These are phyloP conservation scores for Quercus berberidifolia DNA, from an alignment of 306 rosid genomes.

Conservation along the genomic window DNA sequence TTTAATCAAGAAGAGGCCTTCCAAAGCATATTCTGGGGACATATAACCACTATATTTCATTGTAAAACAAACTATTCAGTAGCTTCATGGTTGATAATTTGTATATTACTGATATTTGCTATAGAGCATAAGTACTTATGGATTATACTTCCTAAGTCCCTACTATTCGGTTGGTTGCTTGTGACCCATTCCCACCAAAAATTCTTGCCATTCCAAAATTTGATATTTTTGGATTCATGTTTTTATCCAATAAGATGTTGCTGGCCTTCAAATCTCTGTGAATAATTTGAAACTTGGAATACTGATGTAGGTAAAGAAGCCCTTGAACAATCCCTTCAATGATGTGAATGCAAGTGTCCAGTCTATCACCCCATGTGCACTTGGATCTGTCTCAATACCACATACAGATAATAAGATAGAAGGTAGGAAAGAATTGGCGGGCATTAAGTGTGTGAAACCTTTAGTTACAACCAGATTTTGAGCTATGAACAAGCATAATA, in stretches of 20 bases:
- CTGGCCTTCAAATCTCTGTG: conserved; percentile 48
- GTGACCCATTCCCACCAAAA: conserved; percentile 35
- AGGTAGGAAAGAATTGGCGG: too few relatives aligned
- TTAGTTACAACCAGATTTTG: too few relatives aligned
- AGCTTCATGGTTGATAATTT: background rate
- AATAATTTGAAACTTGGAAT: conserved; percentile 22
- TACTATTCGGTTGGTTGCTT: conserved; percentile 40
- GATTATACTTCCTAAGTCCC: conserved; percentile 48
- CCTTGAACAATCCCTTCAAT: conserved; percentile 24
- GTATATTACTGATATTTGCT: too few relatives aligned
- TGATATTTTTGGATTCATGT: conserved; percentile 55
- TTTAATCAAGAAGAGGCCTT: conserved; percentile 24
- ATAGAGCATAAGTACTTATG: too few relatives aligned
- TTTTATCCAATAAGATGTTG: conserved; percentile 41
- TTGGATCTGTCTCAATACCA: conserved; percentile 3
- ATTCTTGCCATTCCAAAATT: conserved; percentile 55
- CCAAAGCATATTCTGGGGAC: conserved; percentile 30
- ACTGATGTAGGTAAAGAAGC: conserved; percentile 25
- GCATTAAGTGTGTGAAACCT: background rate
- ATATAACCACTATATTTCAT: conserved; percentile 10
- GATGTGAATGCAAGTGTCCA: conserved; percentile 19
- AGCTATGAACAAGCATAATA: too few relatives aligned
- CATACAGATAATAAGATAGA: background rate
- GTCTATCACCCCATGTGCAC: background rate
- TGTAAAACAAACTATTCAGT: background rate